Evolutionary conservation across 805 yeast genomes (phyloP), one percentile per base, ranked within the genome.

Genomic region (Blastobotrys chiropterorum): DNA sequence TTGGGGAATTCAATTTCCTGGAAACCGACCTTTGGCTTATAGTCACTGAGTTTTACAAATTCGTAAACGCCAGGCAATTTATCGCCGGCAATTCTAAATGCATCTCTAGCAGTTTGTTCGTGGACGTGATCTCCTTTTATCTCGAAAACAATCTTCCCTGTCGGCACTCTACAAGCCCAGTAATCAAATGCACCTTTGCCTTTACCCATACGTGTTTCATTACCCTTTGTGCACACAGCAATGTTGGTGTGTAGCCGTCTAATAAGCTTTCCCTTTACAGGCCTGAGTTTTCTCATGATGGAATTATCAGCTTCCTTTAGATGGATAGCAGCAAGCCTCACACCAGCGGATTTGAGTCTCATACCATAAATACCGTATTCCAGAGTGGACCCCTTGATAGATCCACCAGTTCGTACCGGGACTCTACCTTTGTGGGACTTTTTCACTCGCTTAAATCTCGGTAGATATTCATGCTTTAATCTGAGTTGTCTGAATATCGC

Each of bases 191-290:
- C 85, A 71, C 99, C 99, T 72, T 94, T 94, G 74, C 99, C 99
- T 70, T 94, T 94, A 75, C 99, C 99, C 99, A 94, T 94, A 83
- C 99, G 94, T 8, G 97, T 89, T 68, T 94, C 97, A 69, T 94
- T 94, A 73, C 99, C 99, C 73, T 94, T 94, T 56, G 87, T 81
- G 71, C 97, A 90, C 11, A 94, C 95, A 0, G 98, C 94, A 50
- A 89, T 78, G 66, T 86, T 85, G 19, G 96, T 85, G 48, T 83
- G 81, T 52, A 90, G 75, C 65, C 98, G 80, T 60, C 92, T 83
- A 78, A 85, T 83, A 50, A 90, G 73, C 59, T 78, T 72, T 16
- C 82, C 81, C 46, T 67, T 64, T 44, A 83, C 72, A 15, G 90
- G 88, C 69, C 96, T 82, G 63, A 90, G 82, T 55, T 83, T 81